phyloP scores from a whole-genome alignment of 139 green algal species.

The Monoraphidium neglectum region DNA sequence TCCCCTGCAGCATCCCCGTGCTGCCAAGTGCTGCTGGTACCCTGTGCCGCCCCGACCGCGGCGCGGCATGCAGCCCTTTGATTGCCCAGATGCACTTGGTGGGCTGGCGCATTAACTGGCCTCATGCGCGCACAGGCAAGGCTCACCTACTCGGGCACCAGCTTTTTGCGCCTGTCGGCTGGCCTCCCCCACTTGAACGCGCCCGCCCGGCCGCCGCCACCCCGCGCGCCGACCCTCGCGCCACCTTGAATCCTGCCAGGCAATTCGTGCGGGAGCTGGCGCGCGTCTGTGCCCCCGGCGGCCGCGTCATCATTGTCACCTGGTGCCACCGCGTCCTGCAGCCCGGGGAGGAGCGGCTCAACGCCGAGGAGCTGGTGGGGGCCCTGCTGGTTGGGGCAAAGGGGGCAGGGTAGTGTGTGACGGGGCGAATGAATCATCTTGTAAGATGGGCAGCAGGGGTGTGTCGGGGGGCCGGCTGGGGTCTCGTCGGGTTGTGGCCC shows the following conservation, averaged over 20 bases:
- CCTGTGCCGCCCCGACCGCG: not conserved
- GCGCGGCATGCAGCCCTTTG: too few species aligned
- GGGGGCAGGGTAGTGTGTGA: not conserved
- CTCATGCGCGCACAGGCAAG: too few species aligned
- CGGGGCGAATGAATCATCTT: not conserved
- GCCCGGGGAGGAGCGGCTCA: constrained; percentile 24
- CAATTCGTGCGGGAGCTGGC: constrained; percentile 94
- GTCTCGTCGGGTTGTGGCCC: too few species aligned
- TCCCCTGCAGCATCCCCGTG: not conserved
- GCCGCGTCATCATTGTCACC: constrained; percentile 84
- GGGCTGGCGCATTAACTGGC: too few species aligned
- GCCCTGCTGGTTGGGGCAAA: not conserved
- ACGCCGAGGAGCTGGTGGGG: constrained; percentile 25
- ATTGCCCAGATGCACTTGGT: too few species aligned
- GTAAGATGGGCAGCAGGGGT: too few species aligned
- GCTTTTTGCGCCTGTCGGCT: too few species aligned
- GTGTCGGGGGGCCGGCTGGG: too few species aligned
- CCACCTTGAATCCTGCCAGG: constrained; percentile 33
- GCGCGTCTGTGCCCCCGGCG: constrained; percentile 86
- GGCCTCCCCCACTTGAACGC: too few species aligned
- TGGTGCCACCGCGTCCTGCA: constrained; percentile 83
- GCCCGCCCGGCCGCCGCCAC: too few species aligned
- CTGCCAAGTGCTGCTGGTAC: not conserved
- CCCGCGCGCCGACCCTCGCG: too few species aligned
- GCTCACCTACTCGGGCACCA: too few species aligned